Conservation (phyloP, 352 stramenopile species). For the Globisporangium spiculum region DNA sequence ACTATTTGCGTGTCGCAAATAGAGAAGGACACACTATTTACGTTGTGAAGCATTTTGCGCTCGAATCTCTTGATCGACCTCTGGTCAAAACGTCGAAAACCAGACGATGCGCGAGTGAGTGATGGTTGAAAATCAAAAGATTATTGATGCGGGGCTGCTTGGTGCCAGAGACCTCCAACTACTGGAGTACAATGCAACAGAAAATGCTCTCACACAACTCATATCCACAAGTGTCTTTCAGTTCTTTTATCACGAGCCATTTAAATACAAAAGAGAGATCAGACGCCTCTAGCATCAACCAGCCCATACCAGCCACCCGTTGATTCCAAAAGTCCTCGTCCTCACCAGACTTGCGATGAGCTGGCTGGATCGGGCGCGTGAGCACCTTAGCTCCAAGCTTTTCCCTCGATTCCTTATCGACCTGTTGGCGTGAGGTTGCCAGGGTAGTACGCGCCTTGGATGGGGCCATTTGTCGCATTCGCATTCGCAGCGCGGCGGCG, state of each 20-base stretch:
- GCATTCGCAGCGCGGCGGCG: neutral
- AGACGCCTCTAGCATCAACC: neutral
- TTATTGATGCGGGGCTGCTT: too few species aligned
- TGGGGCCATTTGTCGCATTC: neutral
- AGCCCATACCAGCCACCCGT: too few species aligned
- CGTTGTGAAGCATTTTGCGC: too few species aligned
- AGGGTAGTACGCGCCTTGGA: slow-evolving; percentile 13
- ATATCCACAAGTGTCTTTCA: neutral
- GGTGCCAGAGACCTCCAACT: too few species aligned
- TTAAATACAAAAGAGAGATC: neutral
- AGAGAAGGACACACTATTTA: neutral
- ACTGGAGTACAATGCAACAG: neutral
- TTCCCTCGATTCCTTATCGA: neutral
- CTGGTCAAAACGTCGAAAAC: too few species aligned
- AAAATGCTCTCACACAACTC: neutral
- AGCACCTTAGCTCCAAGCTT: too few species aligned
- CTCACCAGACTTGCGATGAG: neutral
- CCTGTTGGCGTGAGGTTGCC: slow-evolving; percentile 13
- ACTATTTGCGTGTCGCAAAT: neutral
- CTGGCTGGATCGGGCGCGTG: neutral
- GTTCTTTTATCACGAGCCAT: neutral
- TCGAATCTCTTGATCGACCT: too few species aligned
- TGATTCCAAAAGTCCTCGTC: too few species aligned
- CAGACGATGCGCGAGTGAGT: too few species aligned
- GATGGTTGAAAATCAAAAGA: too few species aligned